phyloP scores from a whole-genome alignment of 495 filamentous ascomycete species.

The Lasiosphaeriaceae sp. region DNA sequence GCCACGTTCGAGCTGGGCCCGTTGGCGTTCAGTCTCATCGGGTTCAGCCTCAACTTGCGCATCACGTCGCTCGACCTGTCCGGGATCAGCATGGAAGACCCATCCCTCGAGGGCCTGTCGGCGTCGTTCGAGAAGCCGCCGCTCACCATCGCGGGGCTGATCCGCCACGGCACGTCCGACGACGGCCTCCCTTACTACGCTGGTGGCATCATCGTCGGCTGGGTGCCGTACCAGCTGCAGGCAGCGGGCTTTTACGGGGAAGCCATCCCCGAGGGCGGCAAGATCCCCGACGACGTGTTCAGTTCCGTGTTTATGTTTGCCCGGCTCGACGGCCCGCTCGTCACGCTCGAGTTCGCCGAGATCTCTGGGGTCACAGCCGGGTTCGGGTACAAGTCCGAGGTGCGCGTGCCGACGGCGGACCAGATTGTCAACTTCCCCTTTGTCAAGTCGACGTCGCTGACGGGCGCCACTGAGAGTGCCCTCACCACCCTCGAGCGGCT shows the following conservation, averaged over 20 bases:
- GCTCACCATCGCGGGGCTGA: slow-evolving; percentile 35
- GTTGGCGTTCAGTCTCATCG: slow-evolving; percentile 33
- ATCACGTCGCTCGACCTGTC: slow-evolving; percentile 9
- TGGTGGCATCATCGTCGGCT: slow-evolving; percentile 39
- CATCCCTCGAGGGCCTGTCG: slow-evolving; percentile 35
- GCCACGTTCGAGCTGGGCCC: slow-evolving; percentile 40
- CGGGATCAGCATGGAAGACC: slow-evolving; percentile 9
- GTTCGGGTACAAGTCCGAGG: slow-evolving; percentile 42
- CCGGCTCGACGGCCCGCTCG: slow-evolving; percentile 41
- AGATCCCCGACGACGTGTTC: slow-evolving; percentile 12
- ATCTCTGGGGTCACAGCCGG: slow-evolving; percentile 37
- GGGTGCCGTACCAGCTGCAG: slow-evolving; percentile 32
- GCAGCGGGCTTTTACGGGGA: slow-evolving; percentile 36
- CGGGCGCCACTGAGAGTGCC: not conserved
- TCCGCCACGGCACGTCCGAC: slow-evolving; percentile 22
- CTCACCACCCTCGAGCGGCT: not conserved
- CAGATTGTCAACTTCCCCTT: slow-evolving; percentile 40
- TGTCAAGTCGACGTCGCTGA: slow-evolving; percentile 12
- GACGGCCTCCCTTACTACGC: slow-evolving; percentile 23
- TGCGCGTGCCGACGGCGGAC: slow-evolving; percentile 29
- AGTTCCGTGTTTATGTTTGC: slow-evolving; percentile 38
- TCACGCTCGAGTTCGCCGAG: slow-evolving; percentile 37
- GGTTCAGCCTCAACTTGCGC: slow-evolving; percentile 24
- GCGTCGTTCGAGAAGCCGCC: slow-evolving; percentile 36
- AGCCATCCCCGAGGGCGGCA: not conserved